These are phyloP conservation scores for Scedosporium apiospermum DNA, from an alignment of 2,329 filamentous ascomycete genomes.

Conservation along the genomic window DNA sequence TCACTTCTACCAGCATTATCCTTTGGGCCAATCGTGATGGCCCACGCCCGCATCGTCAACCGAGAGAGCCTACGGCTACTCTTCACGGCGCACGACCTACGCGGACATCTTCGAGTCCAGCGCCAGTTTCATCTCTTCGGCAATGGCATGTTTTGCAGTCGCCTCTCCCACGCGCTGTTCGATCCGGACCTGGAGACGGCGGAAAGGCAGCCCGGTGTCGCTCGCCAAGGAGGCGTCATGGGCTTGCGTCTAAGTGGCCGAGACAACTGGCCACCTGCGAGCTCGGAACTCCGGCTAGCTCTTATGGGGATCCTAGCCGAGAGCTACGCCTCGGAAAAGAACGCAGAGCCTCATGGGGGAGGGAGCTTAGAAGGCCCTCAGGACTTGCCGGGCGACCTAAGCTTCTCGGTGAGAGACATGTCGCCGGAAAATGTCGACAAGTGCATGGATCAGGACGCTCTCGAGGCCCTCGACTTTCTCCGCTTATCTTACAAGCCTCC, in stretches of 20 bases:
- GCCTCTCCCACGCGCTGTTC: slow-evolving; percentile 75
- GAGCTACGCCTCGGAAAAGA: slow-evolving; percentile 41
- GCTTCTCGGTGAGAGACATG: slow-evolving; percentile 79
- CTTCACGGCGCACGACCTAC: slow-evolving; percentile 63
- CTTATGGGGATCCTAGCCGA: slow-evolving; percentile 80
- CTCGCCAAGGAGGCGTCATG: slow-evolving; percentile 62
- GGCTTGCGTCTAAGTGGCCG: slow-evolving; percentile 75
- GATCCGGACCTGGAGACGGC: slow-evolving; percentile 72
- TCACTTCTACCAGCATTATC: slow-evolving; percentile 60
- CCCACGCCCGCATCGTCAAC: slow-evolving; percentile 70
- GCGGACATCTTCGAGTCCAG: slow-evolving; percentile 64
- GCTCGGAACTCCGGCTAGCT: slow-evolving; percentile 82
- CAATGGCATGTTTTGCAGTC: slow-evolving; percentile 73
- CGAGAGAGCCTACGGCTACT: slow-evolving; percentile 65
- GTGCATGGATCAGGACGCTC: slow-evolving; percentile 71
- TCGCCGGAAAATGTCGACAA: slow-evolving; percentile 67
- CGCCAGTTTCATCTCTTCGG: slow-evolving; percentile 75
- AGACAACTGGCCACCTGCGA: slow-evolving; percentile 85
- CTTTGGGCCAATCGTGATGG: slow-evolving; percentile 61
- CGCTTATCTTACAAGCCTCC: slow-evolving; percentile 77
- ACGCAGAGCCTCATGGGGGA: slow-evolving; percentile 11
- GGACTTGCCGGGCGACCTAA: slow-evolving; percentile 58
- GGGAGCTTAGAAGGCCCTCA: slow-evolving; percentile 20
- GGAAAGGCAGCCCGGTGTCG: slow-evolving; percentile 60
- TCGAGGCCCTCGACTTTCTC: slow-evolving; percentile 90